Evolutionary conservation across 257 asterid genomes (phyloP), one percentile per base, ranked within the genome.

Genomic region (Primulina tabacum): DNA sequence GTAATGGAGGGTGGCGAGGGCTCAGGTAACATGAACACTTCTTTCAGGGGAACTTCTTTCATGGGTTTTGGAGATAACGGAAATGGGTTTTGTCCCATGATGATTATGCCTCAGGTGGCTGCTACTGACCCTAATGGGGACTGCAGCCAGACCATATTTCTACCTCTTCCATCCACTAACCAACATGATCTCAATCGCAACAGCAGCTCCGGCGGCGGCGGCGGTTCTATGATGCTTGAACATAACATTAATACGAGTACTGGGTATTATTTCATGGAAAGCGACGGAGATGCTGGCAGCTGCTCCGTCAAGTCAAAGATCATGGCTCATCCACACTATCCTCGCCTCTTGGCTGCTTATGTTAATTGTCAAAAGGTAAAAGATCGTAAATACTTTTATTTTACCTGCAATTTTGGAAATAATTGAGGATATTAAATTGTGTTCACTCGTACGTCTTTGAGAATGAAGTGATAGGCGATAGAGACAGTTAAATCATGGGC

Each of bases 241-340:
- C 74, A 82, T 18, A 76, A 60, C 65, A 68, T 28, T 16, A 74
- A 30, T 16, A 74, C 86, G 1, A 78, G 82, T 79, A 76, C 84
- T 0, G 92, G 87, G 0, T 78, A 85, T 79, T 89, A 89, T 84
- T 85, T 86, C 70, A 84, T 89, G 93, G 95, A 89, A 50, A 70
- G 64, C 50, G 66, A 75, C 59, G 76, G 21, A 50, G 21, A 70
- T 34, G 66, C 34, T 10, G 83, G 63, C 14, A 50, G 66, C 68
- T 71, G 81, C 72, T 67, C 92, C 9, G 77, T 82, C 8, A 90
- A 82, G 86, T 85, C 95, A 0, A 93, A 90, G 80, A 93, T 93
- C 82, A 82, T 93, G 89, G 80, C 95, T 70, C 99, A 93, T 79
- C 99, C 99, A 56, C 92, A 82, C 80, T 93, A 90, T 85, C 85